Percentiles rank a stretch among this genome's conserved stretches.
phyloP scores from a whole-genome alignment of 768 basidiomycete species.

The Boletus vinaceobasis region DNA sequence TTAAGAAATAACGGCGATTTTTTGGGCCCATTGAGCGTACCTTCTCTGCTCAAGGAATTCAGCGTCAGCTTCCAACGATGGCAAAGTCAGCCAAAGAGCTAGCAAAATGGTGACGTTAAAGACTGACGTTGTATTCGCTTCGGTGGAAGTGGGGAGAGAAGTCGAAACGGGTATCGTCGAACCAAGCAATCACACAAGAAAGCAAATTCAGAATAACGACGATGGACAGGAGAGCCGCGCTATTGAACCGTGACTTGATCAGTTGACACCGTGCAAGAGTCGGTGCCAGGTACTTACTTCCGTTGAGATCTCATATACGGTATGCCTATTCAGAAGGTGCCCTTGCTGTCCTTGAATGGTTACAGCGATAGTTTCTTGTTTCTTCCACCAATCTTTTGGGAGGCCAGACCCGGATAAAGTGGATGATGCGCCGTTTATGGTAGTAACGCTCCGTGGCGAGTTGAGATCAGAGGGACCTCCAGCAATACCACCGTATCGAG shows the following conservation, averaged over 20 bases:
- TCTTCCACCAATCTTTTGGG: slow-evolving; percentile 85
- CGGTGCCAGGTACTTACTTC: slow-evolving; percentile 51
- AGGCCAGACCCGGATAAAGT: slow-evolving; percentile 68
- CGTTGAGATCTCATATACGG: slow-evolving; percentile 76
- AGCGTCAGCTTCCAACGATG: slow-evolving; percentile 62
- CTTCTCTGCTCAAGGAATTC: slow-evolving; percentile 89
- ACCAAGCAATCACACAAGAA: slow-evolving; percentile 85
- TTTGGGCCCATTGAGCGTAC: slow-evolving; percentile 34
- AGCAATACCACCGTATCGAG: slow-evolving; percentile 29
- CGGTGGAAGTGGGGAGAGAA: slow-evolving; percentile 84
- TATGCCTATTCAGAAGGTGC: slow-evolving; percentile 85
- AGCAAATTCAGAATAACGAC: slow-evolving; percentile 92
- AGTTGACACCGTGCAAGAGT: slow-evolving; percentile 7
- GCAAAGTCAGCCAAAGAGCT: slow-evolving; percentile 4
- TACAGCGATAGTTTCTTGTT: slow-evolving; percentile 67
- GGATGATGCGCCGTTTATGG: slow-evolving; percentile 48
- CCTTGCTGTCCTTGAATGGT: slow-evolving; percentile 84
- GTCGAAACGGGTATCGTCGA: slow-evolving; percentile 89
- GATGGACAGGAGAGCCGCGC: slow-evolving; percentile 65
- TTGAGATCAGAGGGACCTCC: slow-evolving; percentile 31
- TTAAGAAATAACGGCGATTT: not conserved
- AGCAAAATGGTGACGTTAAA: not conserved
- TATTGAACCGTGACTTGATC: slow-evolving; percentile 30
- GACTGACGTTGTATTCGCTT: slow-evolving; percentile 86
- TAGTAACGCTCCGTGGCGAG: slow-evolving; percentile 17